phyloP scores from a whole-genome alignment of 805 yeast genomes.

The Lachancea fermentati region DNA sequence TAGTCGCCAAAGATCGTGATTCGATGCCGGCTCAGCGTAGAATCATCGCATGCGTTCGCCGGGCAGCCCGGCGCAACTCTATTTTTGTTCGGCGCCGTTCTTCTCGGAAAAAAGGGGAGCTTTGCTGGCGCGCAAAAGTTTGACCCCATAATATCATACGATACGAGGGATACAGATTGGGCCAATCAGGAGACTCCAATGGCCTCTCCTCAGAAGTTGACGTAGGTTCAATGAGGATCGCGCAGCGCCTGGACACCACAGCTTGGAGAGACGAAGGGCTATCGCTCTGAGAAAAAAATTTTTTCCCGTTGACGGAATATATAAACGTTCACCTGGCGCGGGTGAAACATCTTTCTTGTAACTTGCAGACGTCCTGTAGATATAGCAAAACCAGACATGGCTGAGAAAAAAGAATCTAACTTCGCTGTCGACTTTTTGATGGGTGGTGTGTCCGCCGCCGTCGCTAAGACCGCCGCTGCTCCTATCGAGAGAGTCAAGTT shows the following conservation, averaged over 20 bases:
- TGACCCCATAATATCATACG: neutral
- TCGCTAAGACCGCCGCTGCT: slow-evolving; percentile 96
- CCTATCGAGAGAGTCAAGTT: slow-evolving; percentile 97
- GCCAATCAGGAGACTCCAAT: neutral
- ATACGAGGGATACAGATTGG: neutral
- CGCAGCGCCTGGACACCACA: neutral
- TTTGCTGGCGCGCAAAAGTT: neutral
- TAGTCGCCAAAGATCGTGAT: too few species aligned
- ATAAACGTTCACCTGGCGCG: neutral
- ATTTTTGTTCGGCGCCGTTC: too few species aligned
- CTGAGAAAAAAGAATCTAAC: slow-evolving; percentile 34
- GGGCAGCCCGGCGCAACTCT: too few species aligned
- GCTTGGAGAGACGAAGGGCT: neutral
- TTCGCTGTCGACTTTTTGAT: slow-evolving; percentile 70
- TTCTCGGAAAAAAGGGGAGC: neutral
- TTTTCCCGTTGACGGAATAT: neutral
- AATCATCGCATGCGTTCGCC: too few species aligned
- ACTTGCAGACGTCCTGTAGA: neutral
- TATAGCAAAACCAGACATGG: slow-evolving; percentile 14
- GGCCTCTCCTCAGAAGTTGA: neutral
- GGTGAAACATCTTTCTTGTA: neutral
- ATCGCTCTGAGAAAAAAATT: neutral
- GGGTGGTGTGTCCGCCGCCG: slow-evolving; percentile 99
- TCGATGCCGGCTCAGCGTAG: neutral
- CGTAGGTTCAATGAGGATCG: neutral